A percentile compares a stretch with the other conserved stretches of the same genome.
phyloP scores from a whole-genome alignment of 768 basidiomycete species.

The Cyclocybe aegerita region DNA sequence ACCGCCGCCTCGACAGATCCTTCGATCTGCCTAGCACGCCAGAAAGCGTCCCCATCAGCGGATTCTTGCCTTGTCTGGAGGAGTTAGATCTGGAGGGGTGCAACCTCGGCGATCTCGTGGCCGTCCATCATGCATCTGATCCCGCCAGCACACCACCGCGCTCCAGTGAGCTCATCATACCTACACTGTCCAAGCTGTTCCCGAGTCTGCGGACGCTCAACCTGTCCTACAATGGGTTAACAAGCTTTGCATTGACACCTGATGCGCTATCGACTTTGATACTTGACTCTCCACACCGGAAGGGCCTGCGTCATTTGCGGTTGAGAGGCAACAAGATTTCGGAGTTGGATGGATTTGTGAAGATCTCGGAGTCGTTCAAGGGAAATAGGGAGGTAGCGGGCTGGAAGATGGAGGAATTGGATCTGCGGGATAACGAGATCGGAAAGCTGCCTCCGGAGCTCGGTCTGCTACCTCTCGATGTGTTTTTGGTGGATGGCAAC shows the following conservation, averaged over 20 bases:
- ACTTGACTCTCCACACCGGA: slow-evolving; percentile 43
- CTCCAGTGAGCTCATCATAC: slow-evolving; percentile 53
- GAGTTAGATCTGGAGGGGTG: slow-evolving; percentile 78
- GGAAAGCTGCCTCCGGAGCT: slow-evolving; percentile 65
- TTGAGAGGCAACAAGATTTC: slow-evolving; percentile 69
- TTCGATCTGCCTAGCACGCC: slow-evolving; percentile 49
- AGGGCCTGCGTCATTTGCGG: slow-evolving; percentile 64
- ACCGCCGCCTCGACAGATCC: slow-evolving; percentile 65
- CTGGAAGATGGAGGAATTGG: slow-evolving; percentile 83
- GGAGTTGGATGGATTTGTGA: slow-evolving; percentile 61
- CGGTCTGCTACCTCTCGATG: slow-evolving; percentile 75
- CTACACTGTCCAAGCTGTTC: slow-evolving; percentile 63
- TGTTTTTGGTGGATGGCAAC: slow-evolving; percentile 85
- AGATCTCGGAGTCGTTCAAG: slow-evolving; percentile 62
- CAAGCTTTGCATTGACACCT: slow-evolving; percentile 48
- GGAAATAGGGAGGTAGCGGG: slow-evolving; percentile 58
- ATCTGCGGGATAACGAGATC: slow-evolving; percentile 81
- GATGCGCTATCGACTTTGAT: slow-evolving; percentile 51
- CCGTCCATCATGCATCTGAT: slow-evolving; percentile 37
- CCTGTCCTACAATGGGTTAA: slow-evolving; percentile 72
- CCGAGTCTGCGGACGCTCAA: slow-evolving; percentile 70
- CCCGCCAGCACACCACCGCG: slow-evolving; percentile 35
- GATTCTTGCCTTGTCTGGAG: slow-evolving; percentile 64
- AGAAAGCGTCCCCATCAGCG: slow-evolving; percentile 22
- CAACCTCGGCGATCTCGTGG: slow-evolving; percentile 58